phyloP scores from a whole-genome alignment of 176 grass and related monocot species.

The Bonia amplexicaulis region DNA sequence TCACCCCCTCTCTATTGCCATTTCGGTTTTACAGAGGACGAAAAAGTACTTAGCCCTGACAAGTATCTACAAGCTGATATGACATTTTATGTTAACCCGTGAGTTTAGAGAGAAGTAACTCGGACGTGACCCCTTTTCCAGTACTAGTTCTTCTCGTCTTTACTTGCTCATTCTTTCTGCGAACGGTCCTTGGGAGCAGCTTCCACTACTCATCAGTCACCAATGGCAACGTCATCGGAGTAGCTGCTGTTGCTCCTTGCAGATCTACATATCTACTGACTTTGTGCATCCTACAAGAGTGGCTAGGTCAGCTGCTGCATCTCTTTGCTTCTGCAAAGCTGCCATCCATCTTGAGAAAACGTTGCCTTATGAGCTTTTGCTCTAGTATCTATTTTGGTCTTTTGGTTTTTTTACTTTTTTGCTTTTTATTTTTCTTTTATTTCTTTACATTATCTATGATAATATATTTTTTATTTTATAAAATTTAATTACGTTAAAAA shows the following conservation, averaged over 20 bases:
- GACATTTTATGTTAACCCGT: constrained; percentile 19
- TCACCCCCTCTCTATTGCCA: no score
- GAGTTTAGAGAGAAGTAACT: background rate
- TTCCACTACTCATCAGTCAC: background rate
- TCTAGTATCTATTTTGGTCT: no score
- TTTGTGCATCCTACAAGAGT: constrained; percentile 9
- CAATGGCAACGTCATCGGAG: background rate
- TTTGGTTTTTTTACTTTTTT: no score
- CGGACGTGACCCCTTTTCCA: background rate
- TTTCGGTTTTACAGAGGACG: no score
- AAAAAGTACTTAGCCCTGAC: constrained; percentile 26
- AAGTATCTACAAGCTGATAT: background rate
- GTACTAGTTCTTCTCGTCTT: constrained; percentile 5
- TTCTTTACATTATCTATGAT: no score
- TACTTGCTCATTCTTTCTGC: constrained; percentile 12
- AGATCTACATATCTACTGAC: background rate
- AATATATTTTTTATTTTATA: no score
- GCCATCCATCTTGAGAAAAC: constrained; percentile 23
- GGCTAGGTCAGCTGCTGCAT: background rate
- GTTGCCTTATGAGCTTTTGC: background rate
- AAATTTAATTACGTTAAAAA: no score
- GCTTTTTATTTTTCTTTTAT: no score
- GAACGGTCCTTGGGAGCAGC: constrained; percentile 16
- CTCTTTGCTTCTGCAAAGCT: background rate
- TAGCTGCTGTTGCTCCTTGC: background rate